These are phyloP conservation scores for Kazachstania sp. DNA, from an alignment of 1,139 yeast species.

Conservation along the genomic window DNA sequence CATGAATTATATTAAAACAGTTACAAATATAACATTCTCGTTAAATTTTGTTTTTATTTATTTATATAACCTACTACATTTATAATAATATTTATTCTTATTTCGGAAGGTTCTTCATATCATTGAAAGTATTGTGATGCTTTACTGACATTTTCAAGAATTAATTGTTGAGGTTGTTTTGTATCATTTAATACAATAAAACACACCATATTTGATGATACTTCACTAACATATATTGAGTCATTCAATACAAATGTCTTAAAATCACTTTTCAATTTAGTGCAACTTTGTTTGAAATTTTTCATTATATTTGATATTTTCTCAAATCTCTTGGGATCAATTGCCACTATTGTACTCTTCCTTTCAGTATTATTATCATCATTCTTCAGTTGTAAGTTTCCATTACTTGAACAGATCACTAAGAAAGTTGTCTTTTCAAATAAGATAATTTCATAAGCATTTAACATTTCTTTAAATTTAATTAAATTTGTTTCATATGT, in stretches of 20 bases:
- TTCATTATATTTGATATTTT: slow-evolving; percentile 90
- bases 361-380: background rate
- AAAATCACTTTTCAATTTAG: slow-evolving; percentile 71
- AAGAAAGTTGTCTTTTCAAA: slow-evolving; percentile 92
- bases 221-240: slow-evolving; percentile 40
- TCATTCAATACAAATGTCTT: slow-evolving; percentile 72
- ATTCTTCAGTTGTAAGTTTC: slow-evolving; percentile 10
- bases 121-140: slow-evolving; percentile 33
- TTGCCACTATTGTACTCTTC: slow-evolving; percentile 2
- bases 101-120: background rate
- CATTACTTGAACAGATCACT: slow-evolving; percentile 73
- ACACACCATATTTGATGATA: slow-evolving; percentile 36
- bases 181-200: slow-evolving; percentile 33
- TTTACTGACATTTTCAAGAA: slow-evolving; percentile 34
- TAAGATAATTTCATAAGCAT: slow-evolving; percentile 83
- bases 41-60: slow-evolving; percentile 2
- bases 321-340: slow-evolving; percentile 88
- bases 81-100: background rate
- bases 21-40: background rate
- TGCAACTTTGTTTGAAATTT: slow-evolving; percentile 87
- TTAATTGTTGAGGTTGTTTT: slow-evolving; percentile 29
- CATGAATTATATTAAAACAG: background rate
- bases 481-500: slow-evolving; percentile 68
- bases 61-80: background rate
- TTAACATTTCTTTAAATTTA: slow-evolving; percentile 64